Conservation (phyloP, 257 asterid genomes). For the Apocynum venetum region DNA sequence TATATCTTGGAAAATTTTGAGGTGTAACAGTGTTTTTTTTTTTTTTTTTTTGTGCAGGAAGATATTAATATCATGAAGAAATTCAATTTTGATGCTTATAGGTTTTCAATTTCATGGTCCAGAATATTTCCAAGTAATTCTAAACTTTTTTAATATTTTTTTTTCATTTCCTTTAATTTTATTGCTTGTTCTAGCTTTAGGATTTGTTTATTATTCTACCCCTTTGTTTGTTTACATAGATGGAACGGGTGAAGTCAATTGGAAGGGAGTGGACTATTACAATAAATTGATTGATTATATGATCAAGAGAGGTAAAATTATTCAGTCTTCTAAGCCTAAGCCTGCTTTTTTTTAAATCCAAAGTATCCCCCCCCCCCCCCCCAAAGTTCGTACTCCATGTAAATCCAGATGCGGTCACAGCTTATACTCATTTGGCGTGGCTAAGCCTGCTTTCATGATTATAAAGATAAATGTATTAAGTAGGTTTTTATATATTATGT, state of each 20-base stretch:
- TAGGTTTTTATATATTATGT: constrained; percentile 1
- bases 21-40: not conserved
- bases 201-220: not conserved
- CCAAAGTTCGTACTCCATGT: no score
- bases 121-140: constrained; percentile 81
- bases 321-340: no score
- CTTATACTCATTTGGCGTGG: no score
- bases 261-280: constrained; percentile 82
- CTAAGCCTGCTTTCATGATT: no score
- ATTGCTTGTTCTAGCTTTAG: not conserved
- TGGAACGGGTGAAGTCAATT: constrained; percentile 76
- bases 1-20: not conserved
- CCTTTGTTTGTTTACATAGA: constrained; percentile 34
- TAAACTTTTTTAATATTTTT: not conserved
- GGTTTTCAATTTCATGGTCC: constrained; percentile 92
- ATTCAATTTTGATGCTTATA: constrained; percentile 81
- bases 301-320: constrained; percentile 55
- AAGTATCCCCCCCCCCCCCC: no score
- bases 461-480: no score
- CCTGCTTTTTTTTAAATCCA: no score
- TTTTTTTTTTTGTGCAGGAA: constrained; percentile 42
- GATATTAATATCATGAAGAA: constrained; percentile 73
- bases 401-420: no score
- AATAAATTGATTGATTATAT: constrained; percentile 73
- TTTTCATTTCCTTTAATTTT: not conserved